Evolutionary conservation across 441 rosid genomes (phyloP).

Genomic region (Eruca vesicaria): DNA sequence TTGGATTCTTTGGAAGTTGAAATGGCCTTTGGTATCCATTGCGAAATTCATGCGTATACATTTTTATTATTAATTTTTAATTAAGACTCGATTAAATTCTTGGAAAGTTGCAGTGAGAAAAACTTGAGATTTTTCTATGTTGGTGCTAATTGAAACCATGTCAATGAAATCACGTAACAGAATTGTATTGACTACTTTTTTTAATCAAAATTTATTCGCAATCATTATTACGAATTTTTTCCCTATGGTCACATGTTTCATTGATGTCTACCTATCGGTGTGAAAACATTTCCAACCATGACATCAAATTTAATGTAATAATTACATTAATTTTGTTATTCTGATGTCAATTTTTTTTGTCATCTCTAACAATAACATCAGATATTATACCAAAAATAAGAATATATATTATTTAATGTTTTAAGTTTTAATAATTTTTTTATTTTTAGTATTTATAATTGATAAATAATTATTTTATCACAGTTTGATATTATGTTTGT

Average conservation of each 20-base stretch:
- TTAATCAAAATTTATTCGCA: neutral
- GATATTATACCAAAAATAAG: too few relatives aligned
- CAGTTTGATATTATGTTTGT: too few relatives aligned
- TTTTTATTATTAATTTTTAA: neutral
- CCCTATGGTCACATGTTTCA: conserved; percentile 12
- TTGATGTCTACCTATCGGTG: conserved; percentile 8
- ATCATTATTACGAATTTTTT: neutral
- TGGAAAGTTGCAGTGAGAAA: neutral
- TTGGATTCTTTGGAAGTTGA: conserved; percentile 13
- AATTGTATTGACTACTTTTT: neutral
- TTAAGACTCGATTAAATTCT: neutral
- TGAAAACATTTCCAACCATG: too few relatives aligned
- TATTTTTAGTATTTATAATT: too few relatives aligned
- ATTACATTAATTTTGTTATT: too few relatives aligned
- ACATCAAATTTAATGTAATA: too few relatives aligned
- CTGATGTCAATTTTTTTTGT: too few relatives aligned
- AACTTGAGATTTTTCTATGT: neutral
- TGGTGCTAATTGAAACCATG: neutral
- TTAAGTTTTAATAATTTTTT: too few relatives aligned
- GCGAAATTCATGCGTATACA: neutral
- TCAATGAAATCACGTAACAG: neutral
- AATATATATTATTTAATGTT: too few relatives aligned
- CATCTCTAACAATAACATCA: too few relatives aligned
- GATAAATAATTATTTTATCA: too few relatives aligned
- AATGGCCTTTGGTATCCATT: neutral